Conservation (phyloP, 2,329 filamentous ascomycete genomes). For the Pseudogymnoascus sp. region DNA sequence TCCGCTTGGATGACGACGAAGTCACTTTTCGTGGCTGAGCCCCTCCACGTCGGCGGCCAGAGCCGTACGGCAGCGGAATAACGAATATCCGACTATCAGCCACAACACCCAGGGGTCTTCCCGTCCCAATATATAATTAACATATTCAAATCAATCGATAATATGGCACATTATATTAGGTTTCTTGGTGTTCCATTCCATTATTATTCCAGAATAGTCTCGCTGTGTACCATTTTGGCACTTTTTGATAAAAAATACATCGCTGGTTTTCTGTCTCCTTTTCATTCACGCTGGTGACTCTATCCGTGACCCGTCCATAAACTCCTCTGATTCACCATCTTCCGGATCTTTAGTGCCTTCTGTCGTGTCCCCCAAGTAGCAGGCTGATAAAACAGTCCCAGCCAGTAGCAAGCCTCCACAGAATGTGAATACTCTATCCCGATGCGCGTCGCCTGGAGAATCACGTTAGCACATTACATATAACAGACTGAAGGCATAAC, state of each 20-base stretch:
- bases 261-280: background rate
- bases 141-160: background rate
- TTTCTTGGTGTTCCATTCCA: background rate
- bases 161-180: background rate
- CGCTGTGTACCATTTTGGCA: background rate
- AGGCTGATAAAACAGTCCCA: constrained; percentile 1
- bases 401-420: constrained; percentile 8
- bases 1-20: constrained; percentile 1
- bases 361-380: background rate
- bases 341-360: background rate
- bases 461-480: constrained; percentile 8
- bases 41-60: background rate
- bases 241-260: background rate
- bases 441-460: background rate
- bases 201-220: background rate
- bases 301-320: background rate
- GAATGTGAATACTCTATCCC: constrained; percentile 7
- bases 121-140: background rate
- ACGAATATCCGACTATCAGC: background rate
- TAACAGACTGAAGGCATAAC: background rate
- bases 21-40: constrained; percentile 6
- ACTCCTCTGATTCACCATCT: background rate
- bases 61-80: background rate
- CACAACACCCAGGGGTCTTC: background rate
- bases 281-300: background rate